A percentile compares a stretch with the other conserved stretches of the same genome.
These are phyloP conservation scores for Carex scoparia DNA, from an alignment of 176 grass and related monocot genomes.

Conservation along the genomic window DNA sequence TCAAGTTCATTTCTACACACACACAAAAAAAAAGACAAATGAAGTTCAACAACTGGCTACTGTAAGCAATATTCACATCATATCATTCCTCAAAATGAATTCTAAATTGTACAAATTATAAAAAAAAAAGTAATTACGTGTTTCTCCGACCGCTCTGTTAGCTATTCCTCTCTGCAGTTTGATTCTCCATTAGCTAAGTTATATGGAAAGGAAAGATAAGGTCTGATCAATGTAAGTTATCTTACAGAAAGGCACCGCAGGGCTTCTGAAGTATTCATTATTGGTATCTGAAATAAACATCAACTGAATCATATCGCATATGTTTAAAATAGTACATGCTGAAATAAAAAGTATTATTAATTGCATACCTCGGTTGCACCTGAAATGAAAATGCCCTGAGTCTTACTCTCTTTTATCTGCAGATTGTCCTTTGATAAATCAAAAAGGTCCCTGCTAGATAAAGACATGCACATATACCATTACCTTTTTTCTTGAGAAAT, in stretches of 20 bases:
- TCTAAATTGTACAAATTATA: conserved; percentile 29
- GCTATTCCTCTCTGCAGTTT: conserved; percentile 76
- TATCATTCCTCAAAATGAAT: conserved; percentile 4
- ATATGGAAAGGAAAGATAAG: background rate
- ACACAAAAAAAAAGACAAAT: conserved; percentile 11
- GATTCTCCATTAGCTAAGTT: conserved; percentile 12
- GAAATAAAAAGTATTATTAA: background rate
- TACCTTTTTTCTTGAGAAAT: conserved; percentile 10
- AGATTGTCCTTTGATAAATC: conserved; percentile 92
- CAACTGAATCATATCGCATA: conserved; percentile 23
- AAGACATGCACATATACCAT: background rate
- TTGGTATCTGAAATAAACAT: conserved; percentile 47
- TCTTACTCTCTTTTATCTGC: conserved; percentile 87
- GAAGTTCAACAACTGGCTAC: background rate
- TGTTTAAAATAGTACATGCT: background rate
- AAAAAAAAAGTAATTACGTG: conserved; percentile 57
- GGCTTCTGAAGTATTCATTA: conserved; percentile 52
- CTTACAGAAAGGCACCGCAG: conserved; percentile 70
- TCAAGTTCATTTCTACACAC: conserved; percentile 76
- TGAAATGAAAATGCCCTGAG: conserved; percentile 77
- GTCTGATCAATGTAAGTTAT: conserved; percentile 13
- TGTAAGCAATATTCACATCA: background rate
- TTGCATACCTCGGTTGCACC: conserved; percentile 73
- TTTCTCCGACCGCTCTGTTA: conserved; percentile 93
- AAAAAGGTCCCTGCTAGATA: conserved; percentile 72